Evolutionary conservation across 1,284 basidiomycete species (phyloP), one percentile per base, ranked within the genome.

Genomic region (Naganishia liquefaciens): DNA sequence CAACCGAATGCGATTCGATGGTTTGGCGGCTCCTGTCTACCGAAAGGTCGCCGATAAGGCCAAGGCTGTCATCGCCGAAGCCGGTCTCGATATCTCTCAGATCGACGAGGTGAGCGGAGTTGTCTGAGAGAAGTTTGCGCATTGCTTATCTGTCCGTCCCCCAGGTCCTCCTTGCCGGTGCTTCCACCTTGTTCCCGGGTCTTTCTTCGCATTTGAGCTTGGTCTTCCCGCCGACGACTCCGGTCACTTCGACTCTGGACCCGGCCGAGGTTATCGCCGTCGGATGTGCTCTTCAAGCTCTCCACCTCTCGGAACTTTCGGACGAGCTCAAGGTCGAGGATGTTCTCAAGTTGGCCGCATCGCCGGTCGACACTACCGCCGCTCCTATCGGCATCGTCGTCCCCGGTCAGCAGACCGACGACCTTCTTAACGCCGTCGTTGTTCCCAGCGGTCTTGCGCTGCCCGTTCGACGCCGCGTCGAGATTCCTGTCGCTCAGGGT

Each of bases 1-100:
- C 81, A 98, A 97, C 80, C 86, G 93, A 52, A 85, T 95, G 80
- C 86, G 95, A 40, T 96, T 97, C 80, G 93, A 97, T 77, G 86
- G 96, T 81, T 85, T 97, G 70, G 86, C 88, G 2, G 82, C 85
- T 10, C 72, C 85, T 13, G 83, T 94, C 40, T 98, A 95, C 80
- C 81, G 82, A 65, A 81, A 84, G 69, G 86, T 96, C 60, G 83
- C 84, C 37, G 77, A 79, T 30, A 85, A 86, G 64, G 84, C 92
- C 65, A 78, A 81, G 63, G 81, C 85, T 53, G 84, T 92, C 23
- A 83, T 93, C 27, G 78, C 80, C 27, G 75, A 81, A 39, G 87
- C 87, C 0, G 82, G 82, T 21, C 75, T 93, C 30, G 92, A 98
- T 74, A 80, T 89, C n/a, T 68, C 84, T 83, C 80, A 88, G 72